Base-by-base conservation (phyloP, 805 yeast species). In the Cyberlindnera meyerae region DNA sequence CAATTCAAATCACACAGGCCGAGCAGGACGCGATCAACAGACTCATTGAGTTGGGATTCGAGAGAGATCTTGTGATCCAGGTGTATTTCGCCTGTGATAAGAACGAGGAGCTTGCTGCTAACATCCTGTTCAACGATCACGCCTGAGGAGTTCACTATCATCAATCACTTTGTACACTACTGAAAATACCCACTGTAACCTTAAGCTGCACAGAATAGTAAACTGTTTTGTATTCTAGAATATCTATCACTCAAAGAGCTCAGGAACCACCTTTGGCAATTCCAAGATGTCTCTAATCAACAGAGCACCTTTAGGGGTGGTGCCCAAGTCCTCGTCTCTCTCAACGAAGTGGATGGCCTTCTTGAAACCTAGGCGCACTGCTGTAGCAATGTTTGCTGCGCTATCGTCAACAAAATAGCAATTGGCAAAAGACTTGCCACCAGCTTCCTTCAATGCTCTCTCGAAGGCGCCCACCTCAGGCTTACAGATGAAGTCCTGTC, bases 41-140 rank as follows among this genome's bases (percentile, higher is more conserved):
- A 57, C 71, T 93, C 47, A 82, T 95, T 60, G 97, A 84, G 61
- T 71, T 93, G 47, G 98, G 98, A 0, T 93, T 93, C 54, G 96
- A 87, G 48, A 75, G 96, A 49, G 73, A 80, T 49, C 67, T 82
- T 39, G 98, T 85, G 30, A 77, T 88, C 43, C 96, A 89, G 66
- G 95, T 94, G 21, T 93, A 86, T 66, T 80, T 93, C 72, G 97
- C 97, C 28, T 93, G 98, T 63, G 98, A 93, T 55, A 90, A 88
- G 66, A 87, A 93, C 63, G 98, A 93, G 66, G 96, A 90, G 67
- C 75, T 86, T 53, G 88, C 98, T 29, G 98, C 97, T 16, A 93
- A 93, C 65, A 76, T 87, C 55, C 70, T 93, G 51, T 84, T 93
- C 55, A 73, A 71, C 54, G 81, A 74, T 43, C 75, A 73, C 36